phyloP scores from a whole-genome alignment of 2,329 filamentous ascomycete species.

The Aphanoascus verrucosus region DNA sequence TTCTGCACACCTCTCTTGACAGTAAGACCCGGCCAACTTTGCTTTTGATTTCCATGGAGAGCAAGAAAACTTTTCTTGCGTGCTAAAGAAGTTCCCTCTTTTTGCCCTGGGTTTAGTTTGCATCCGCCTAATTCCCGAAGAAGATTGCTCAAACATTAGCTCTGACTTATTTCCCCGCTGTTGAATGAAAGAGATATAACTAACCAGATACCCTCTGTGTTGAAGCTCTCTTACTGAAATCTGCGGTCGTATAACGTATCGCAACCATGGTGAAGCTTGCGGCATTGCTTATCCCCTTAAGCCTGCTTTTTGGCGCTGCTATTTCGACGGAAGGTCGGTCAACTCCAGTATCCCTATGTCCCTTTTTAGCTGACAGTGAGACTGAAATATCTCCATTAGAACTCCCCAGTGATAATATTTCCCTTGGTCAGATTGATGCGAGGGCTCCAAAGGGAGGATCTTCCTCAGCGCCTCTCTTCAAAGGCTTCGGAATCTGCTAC shows the following conservation, averaged over 20 bases:
- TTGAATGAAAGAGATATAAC: background rate
- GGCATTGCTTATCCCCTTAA: background rate
- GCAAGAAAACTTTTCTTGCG: no score
- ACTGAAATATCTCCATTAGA: background rate
- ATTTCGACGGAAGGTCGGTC: background rate
- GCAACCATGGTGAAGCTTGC: background rate
- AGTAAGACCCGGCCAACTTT: no score
- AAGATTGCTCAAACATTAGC: no score
- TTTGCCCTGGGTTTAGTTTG: no score
- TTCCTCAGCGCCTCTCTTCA: slow-evolving; percentile 5
- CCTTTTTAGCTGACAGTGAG: background rate
- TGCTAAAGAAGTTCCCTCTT: no score
- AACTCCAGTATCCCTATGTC: background rate
- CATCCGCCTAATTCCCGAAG: no score
- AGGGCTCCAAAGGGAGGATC: background rate
- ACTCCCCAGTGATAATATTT: background rate
- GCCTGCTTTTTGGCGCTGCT: background rate
- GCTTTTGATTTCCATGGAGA: no score
- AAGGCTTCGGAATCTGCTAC: slow-evolving; percentile 45
- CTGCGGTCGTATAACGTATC: background rate
- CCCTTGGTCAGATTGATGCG: background rate
- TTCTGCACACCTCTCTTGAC: no score
- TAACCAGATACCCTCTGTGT: background rate
- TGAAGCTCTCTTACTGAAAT: background rate
- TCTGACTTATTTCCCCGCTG: no score